Percentiles rank a stretch among this genome's conserved stretches.
These are phyloP conservation scores for Crotalaria pallida DNA, from an alignment of 306 rosid genomes.

Conservation along the genomic window DNA sequence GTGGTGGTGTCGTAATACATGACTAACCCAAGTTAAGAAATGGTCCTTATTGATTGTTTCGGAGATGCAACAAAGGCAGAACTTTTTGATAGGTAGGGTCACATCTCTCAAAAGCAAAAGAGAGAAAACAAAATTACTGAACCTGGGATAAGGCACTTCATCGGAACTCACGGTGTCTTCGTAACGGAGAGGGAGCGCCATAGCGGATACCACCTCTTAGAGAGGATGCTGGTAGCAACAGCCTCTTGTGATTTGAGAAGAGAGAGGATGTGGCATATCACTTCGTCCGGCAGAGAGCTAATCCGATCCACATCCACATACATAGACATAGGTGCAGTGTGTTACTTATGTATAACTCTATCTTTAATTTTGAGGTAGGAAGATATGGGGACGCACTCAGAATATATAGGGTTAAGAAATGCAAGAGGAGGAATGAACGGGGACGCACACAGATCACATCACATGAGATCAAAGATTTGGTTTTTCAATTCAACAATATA, in stretches of 20 bases:
- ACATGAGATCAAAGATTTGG: too few species aligned
- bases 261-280: not conserved
- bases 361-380: too few species aligned
- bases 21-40: not conserved
- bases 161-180: rapidly evolving
- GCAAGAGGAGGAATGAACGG: too few species aligned
- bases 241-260: not conserved
- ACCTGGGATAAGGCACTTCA: too few species aligned
- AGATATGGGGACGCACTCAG: too few species aligned
- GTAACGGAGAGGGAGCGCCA: not conserved
- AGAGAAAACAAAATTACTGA: rapidly evolving
- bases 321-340: too few species aligned
- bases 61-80: not conserved
- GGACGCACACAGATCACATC: too few species aligned
- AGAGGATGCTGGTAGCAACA: not conserved
- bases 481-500: too few species aligned
- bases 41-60: too few species aligned
- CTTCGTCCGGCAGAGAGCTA: not conserved
- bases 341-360: too few species aligned
- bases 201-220: not conserved
- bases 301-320: not conserved
- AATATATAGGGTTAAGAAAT: too few species aligned
- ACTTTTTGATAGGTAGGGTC: not conserved
- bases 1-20: not conserved
- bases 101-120: not conserved